These are phyloP conservation scores for Termitomyces sp. DNA, from an alignment of 1,284 basidiomycete species.

Conservation along the genomic window DNA sequence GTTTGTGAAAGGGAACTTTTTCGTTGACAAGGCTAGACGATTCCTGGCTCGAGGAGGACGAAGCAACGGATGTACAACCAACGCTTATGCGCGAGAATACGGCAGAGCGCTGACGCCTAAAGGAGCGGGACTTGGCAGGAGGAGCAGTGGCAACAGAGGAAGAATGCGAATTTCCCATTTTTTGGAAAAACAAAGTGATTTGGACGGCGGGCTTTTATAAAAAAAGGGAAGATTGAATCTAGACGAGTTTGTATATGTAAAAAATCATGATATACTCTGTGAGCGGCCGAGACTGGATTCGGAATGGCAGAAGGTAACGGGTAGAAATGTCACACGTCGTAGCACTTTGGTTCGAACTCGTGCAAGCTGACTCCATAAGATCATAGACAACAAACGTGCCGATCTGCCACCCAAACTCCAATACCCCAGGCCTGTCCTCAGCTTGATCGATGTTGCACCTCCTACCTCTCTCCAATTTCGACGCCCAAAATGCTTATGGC, in stretches of 20 bases:
- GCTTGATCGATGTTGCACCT: not conserved
- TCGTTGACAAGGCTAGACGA: slow-evolving; percentile 25
- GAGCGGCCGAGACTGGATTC: not conserved
- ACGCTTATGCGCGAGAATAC: slow-evolving; percentile 34
- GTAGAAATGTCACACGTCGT: slow-evolving; percentile 18
- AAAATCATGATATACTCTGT: slow-evolving; percentile 14
- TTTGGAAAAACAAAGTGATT: not conserved
- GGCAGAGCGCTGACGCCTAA: slow-evolving; percentile 29
- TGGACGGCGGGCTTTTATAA: slow-evolving; percentile 18
- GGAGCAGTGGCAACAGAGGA: slow-evolving; percentile 21
- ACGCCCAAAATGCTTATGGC: slow-evolving; percentile 5
- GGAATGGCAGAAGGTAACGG: slow-evolving; percentile 12
- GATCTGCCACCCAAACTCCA: slow-evolving; percentile 17
- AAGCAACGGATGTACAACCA: slow-evolving; percentile 32
- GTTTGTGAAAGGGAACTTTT: slow-evolving; percentile 22
- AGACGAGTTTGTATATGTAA: slow-evolving; percentile 12
- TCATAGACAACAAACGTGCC: not conserved
- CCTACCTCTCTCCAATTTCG: not conserved
- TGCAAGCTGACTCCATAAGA: not conserved
- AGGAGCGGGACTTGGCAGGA: slow-evolving; percentile 19
- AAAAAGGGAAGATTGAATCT: slow-evolving; percentile 7
- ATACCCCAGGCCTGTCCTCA: slow-evolving; percentile 3
- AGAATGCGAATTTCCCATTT: slow-evolving; percentile 43
- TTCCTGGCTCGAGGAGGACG: slow-evolving; percentile 29
- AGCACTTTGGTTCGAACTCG: slow-evolving; percentile 11